A percentile compares a stretch with the other conserved stretches of the same genome.
Conservation (phyloP, 2,329 filamentous ascomycete species). For the Colletotrichum sp. region DNA sequence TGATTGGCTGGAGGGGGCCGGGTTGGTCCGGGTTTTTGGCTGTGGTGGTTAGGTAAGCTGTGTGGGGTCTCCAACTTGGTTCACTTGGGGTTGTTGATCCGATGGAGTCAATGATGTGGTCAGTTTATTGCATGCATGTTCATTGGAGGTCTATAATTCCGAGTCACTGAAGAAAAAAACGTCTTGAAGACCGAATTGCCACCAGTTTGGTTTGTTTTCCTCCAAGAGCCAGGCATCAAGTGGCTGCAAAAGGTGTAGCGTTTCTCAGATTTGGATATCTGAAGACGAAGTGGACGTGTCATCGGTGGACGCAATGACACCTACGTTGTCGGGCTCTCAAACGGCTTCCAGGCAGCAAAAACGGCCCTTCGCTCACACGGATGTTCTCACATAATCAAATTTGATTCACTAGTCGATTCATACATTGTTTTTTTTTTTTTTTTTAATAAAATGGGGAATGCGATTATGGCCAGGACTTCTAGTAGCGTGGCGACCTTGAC, state of each 20-base stretch:
- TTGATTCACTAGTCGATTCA: not conserved
- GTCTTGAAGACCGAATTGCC: not conserved
- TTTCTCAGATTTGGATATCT: not conserved
- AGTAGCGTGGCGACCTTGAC: not conserved
- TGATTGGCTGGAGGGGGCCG: constrained; percentile 10
- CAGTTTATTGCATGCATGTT: not conserved
- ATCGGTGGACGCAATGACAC: not conserved
- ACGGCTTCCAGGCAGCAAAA: not conserved
- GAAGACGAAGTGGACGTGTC: not conserved
- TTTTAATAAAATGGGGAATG: not conserved
- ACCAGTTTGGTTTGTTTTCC: not conserved
- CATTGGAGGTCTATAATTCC: not conserved
- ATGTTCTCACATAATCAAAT: not conserved
- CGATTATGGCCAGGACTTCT: not conserved
- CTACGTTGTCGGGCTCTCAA: not conserved
- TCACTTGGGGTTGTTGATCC: not conserved
- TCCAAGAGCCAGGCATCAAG: not conserved
- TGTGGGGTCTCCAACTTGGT: not conserved
- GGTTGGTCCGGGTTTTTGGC: not conserved
- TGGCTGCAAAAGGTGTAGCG: not conserved
- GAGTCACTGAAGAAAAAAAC: not conserved
- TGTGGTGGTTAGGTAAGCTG: constrained; percentile 5
- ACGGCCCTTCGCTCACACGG: not conserved
- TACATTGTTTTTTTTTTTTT: not conserved
- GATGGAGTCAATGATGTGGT: not conserved